Base-by-base conservation (phyloP, 202 grass and related monocot genomes). In the Tripidium arundinaceum region DNA sequence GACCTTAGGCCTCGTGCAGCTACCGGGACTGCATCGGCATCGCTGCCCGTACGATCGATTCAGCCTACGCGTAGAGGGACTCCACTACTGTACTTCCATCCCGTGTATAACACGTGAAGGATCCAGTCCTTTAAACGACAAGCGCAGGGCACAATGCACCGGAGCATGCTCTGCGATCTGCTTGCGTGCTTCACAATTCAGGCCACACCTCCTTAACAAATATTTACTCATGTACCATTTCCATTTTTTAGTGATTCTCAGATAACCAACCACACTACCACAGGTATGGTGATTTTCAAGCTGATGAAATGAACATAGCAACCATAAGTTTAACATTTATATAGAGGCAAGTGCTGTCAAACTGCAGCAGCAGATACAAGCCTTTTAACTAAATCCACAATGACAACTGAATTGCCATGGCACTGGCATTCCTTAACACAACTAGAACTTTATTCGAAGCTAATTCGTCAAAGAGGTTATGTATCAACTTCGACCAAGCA, bases 401-500 rank as follows among this genome's bases (percentile, higher is more conserved):
- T 1, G 24, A 0, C 11, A 24, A 24, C 4, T 12, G 19, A 9
- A 26, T 8, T 39, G 7, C 21, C 46, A 55, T 74, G 40, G 26
- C 14, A 61, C 39, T 45, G 26, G 8, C 27, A 49, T 33, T 24
- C 42, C 37, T n/a, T 83, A 37, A 67, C 24, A 57, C 25, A 69
- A 68, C 62, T 41, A 40, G n/a, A 68, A 79, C 49, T 79, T 88
- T 84, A 88, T 84, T 87, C 29, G 25, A 74, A 49, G 39, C 61
- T 83, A 74, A 74, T 29, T 6, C 62, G 26, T 42, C 62, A n/a
- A 52, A 24, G 27, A 79, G 41, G 43, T 75, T 37, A 58, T 67
- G 73, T 7, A 40, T 57, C 16, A 67, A 59, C 46, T 59, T 60
- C 66, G 29, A 86, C 65, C 11, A 10, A 77, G 57, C 31, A 78